Base-by-base conservation (phyloP, 192 early-diverging fungal genomes). In the Gonapodya prolifera region DNA sequence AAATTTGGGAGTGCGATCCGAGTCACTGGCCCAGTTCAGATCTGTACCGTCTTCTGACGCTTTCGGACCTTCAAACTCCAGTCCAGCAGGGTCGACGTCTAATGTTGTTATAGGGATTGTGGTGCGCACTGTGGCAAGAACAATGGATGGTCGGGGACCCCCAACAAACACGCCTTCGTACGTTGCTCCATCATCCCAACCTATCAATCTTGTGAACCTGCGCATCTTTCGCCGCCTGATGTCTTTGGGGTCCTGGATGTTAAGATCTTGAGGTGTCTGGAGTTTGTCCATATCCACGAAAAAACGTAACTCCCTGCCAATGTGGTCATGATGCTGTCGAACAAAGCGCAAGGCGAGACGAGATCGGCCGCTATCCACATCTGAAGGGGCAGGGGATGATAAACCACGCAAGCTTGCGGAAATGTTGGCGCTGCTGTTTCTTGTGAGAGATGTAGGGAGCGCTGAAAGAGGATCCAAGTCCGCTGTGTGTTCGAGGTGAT, bases 281-380 rank as follows among this genome's bases (percentile, higher is more conserved):
- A 84, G 77, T 69, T 84, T 85, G 79, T 84, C 83, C n/a, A 82
- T 82, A 70, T 84, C 86, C 0, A 71, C 70, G 69, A 82, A 86
- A 1, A 36, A 70, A 33, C 76, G 70, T 2, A 84, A 78, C 2
- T 92, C 85, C 0, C 91, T 83, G 18, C 89, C 84, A 0, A 93
- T 84, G 35, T 90, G 85, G 18, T 87, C 87, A 70, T 93, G 86
- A 1, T 87, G 84, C 0, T 92, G 82, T 23, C 89, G 88, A 16
- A 87, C 82, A 76, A 94, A 90, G 32, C 90, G 87, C 31, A 92
- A 80, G 0, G 90, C 91, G 1, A 94, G 82, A 31, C 91, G 87
- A 34, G 86, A 79, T 0, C 80, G 76, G 2, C 79, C 45, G 8
- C 23, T 61, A 23, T 61, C 45, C 8, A 23, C 8, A 16, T 16